Conservation (phyloP, 306 rosid species). For the Prinsepia uniflora region DNA sequence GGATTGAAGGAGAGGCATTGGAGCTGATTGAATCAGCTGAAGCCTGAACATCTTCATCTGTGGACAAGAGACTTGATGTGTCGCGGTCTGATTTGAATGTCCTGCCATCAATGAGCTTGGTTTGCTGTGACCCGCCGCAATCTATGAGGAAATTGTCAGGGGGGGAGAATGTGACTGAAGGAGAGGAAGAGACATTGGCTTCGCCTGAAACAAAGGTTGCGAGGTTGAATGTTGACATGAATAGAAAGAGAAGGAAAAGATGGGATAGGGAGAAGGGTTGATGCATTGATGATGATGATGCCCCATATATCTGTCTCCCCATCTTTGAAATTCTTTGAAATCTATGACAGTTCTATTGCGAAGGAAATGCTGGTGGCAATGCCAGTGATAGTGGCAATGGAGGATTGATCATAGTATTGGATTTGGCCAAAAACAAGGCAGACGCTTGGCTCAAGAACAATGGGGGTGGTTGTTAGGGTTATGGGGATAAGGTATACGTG, state of each 20-base stretch:
- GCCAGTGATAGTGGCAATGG: slow-evolving; percentile 14
- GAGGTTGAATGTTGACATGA: slow-evolving; percentile 1
- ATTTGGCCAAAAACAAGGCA: background rate
- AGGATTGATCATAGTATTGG: background rate
- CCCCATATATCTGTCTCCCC: slow-evolving; percentile 23
- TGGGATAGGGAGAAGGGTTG: slow-evolving; percentile 19
- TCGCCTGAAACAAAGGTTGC: slow-evolving; percentile 15
- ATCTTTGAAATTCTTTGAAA: background rate
- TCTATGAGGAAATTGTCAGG: slow-evolving; percentile 60
- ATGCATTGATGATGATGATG: slow-evolving; percentile 14
- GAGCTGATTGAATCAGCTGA: slow-evolving; percentile 38
- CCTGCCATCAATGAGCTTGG: slow-evolving; percentile 53
- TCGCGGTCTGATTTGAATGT: slow-evolving; percentile 71
- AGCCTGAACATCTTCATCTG: slow-evolving; percentile 45
- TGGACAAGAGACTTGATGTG: slow-evolving; percentile 51
- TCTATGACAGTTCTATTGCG: background rate
- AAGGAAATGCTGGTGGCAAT: background rate
- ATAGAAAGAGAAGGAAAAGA: slow-evolving; percentile 13
- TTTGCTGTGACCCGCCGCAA: slow-evolving; percentile 52
- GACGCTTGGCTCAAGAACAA: background rate
- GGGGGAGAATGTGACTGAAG: slow-evolving; percentile 34
- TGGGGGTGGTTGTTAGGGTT: background rate
- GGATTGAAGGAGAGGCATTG: slow-evolving; percentile 25
- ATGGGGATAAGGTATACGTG: slow-evolving; percentile 6
- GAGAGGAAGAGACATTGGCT: slow-evolving; percentile 1